Conservation (phyloP, 495 filamentous ascomycete genomes). For the Xylaria nigripes region DNA sequence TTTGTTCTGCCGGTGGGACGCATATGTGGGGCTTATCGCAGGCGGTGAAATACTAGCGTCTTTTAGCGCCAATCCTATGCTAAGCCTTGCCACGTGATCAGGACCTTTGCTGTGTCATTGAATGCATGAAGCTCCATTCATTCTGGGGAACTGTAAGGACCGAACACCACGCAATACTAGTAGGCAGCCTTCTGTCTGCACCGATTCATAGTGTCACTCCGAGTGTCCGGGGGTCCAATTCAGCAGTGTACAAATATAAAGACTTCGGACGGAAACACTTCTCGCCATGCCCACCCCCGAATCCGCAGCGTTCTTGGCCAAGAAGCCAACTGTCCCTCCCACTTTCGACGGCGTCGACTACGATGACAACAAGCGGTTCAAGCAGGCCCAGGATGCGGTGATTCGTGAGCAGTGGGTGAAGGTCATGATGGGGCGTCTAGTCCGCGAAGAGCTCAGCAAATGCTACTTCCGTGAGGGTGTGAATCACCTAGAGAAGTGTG, state of each 20-base stretch:
- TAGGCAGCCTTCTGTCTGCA: not conserved
- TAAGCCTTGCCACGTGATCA: conserved; percentile 5
- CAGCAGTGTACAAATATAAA: not conserved
- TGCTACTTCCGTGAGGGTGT: conserved; percentile 92
- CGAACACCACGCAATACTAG: not conserved
- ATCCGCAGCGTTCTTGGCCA: conserved; percentile 82
- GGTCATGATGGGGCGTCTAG: conserved; percentile 92
- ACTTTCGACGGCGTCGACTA: conserved; percentile 97
- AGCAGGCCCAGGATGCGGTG: conserved; percentile 89
- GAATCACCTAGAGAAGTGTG: conserved; percentile 97
- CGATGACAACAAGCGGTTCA: conserved; percentile 80
- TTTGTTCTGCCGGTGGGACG: conserved; percentile 25
- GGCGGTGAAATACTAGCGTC: conserved; percentile 19
- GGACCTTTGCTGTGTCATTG: not conserved
- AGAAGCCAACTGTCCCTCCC: conserved; percentile 87
- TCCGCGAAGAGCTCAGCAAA: conserved; percentile 89
- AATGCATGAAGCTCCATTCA: not conserved
- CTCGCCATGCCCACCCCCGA: conserved; percentile 77
- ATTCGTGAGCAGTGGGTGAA: conserved; percentile 96
- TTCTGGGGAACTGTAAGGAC: not conserved
- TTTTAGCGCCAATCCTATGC: not conserved
- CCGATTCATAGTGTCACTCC: not conserved
- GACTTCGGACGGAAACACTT: not conserved
- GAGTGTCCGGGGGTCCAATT: not conserved
- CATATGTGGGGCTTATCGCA: conserved; percentile 5